phyloP scores from a whole-genome alignment of 2,329 filamentous ascomycete genomes.

The Ophiostoma sp. region DNA sequence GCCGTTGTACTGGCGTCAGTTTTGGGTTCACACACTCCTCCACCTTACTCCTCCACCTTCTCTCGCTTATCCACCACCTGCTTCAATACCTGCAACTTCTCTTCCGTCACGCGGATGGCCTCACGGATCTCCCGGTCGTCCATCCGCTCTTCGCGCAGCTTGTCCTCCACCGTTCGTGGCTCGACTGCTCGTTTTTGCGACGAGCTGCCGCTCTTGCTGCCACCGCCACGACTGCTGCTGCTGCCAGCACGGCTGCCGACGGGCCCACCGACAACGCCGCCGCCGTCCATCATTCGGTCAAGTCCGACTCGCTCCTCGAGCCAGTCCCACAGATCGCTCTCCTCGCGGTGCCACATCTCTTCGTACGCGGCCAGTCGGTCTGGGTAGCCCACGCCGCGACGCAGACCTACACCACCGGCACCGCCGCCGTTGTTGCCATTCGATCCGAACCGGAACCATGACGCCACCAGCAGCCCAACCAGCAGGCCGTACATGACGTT shows the following conservation, averaged over 20 bases:
- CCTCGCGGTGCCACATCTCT: constrained; percentile 86
- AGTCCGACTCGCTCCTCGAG: constrained; percentile 81
- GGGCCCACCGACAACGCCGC: constrained; percentile 29
- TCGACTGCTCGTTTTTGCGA: constrained; percentile 51
- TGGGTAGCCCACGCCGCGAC: constrained; percentile 45
- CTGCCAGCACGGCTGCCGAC: constrained; percentile 19
- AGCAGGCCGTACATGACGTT: constrained; percentile 77
- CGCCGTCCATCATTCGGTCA: constrained; percentile 54
- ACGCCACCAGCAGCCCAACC: constrained; percentile 69
- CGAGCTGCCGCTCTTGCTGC: constrained; percentile 25
- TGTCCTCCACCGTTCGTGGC: constrained; percentile 60
- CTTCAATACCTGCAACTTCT: constrained; percentile 76
- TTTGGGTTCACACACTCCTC: constrained; percentile 20
- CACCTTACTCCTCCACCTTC: constrained; percentile 28
- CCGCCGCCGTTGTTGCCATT: constrained; percentile 42
- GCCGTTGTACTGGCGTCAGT: neutral
- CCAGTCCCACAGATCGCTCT: constrained; percentile 91
- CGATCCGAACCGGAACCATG: constrained; percentile 68
- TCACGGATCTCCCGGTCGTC: constrained; percentile 72
- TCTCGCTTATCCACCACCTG: constrained; percentile 62
- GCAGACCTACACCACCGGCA: constrained; percentile 35
- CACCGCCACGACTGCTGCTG: neutral
- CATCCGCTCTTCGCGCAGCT: constrained; percentile 61
- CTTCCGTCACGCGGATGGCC: constrained; percentile 82
- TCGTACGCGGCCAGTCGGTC: constrained; percentile 83